Percentiles rank a stretch among this genome's conserved stretches.
These are phyloP conservation scores for Tuber calosporum DNA, from an alignment of 495 filamentous ascomycete species.

Conservation along the genomic window DNA sequence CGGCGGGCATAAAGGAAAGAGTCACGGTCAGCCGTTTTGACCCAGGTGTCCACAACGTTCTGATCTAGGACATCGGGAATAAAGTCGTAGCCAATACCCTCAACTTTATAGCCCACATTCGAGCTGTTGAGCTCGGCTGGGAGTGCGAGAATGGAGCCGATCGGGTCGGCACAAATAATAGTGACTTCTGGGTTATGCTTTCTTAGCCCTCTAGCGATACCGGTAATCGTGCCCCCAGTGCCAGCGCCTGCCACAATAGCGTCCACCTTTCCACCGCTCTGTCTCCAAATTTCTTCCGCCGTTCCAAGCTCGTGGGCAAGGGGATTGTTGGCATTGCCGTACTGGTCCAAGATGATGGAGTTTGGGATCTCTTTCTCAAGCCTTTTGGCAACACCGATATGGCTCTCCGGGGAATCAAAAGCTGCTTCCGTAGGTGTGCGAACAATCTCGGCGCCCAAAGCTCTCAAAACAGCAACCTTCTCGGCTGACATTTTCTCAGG, in stretches of 20 bases:
- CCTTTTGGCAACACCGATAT: constrained; percentile 87
- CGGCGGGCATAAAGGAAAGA: constrained; percentile 83
- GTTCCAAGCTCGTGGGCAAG: constrained; percentile 90
- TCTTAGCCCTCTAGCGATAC: constrained; percentile 73
- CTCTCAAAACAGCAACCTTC: constrained; percentile 88
- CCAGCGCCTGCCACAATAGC: constrained; percentile 87
- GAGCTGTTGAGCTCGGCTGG: constrained; percentile 70
- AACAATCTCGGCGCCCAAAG: constrained; percentile 93
- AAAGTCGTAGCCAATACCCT: constrained; percentile 98
- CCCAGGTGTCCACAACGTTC: constrained; percentile 80
- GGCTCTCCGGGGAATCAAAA: constrained; percentile 86
- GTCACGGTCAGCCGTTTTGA: constrained; percentile 91
- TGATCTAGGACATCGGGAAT: constrained; percentile 88
- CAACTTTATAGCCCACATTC: constrained; percentile 85
- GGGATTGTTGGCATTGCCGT: constrained; percentile 85
- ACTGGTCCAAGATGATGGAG: constrained; percentile 94
- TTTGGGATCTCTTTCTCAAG: constrained; percentile 94
- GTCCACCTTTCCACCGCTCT: constrained; percentile 77
- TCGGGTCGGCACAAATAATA: constrained; percentile 84
- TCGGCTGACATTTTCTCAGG: constrained; percentile 99
- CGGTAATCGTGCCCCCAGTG: constrained; percentile 92
- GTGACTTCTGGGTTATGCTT: constrained; percentile 79
- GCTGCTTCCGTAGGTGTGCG: constrained; percentile 94
- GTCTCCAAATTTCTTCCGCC: constrained; percentile 90
- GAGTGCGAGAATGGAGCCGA: constrained; percentile 78